Percentiles rank a stretch among this genome's conserved stretches.
phyloP scores from a whole-genome alignment of 2,329 filamentous ascomycete genomes.

The Neopestalotiopsis sp. region DNA sequence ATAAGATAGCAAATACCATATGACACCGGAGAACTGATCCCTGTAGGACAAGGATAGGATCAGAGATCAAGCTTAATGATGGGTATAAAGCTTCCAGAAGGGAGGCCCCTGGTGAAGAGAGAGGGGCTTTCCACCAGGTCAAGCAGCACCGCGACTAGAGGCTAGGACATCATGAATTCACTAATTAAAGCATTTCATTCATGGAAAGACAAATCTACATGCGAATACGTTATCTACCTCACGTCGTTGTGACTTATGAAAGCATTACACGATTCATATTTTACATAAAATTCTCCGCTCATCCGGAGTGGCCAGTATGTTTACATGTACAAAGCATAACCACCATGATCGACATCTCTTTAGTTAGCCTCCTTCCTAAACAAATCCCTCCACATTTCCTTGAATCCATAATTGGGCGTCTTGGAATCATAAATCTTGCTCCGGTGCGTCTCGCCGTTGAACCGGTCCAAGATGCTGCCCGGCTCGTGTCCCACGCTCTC shows the following conservation, averaged over 20 bases:
- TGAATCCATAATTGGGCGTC: constrained; percentile 81
- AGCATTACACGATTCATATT: background rate
- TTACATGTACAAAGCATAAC: background rate
- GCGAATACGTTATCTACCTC: too few species aligned
- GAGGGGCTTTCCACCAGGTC: background rate
- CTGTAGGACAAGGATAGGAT: background rate
- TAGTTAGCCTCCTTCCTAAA: constrained; percentile 41
- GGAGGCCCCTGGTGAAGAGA: background rate
- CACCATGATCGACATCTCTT: background rate
- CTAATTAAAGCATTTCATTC: background rate
- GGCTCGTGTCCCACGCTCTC: constrained; percentile 45
- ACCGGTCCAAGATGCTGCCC: constrained; percentile 64
- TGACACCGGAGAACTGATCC: background rate
- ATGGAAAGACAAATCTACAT: too few species aligned
- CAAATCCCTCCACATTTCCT: constrained; percentile 87
- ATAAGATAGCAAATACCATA: background rate
- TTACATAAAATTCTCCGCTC: background rate
- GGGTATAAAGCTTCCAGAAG: constrained; percentile 6
- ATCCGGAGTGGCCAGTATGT: background rate
- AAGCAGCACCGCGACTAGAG: background rate
- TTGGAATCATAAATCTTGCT: constrained; percentile 76
- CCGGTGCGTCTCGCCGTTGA: constrained; percentile 56
- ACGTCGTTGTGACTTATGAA: too few species aligned
- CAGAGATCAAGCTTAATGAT: background rate
- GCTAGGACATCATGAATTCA: background rate